These are phyloP conservation scores for Nymphaea thermarum DNA, from an alignment of 164 flowering plant genomes.

Conservation along the genomic window DNA sequence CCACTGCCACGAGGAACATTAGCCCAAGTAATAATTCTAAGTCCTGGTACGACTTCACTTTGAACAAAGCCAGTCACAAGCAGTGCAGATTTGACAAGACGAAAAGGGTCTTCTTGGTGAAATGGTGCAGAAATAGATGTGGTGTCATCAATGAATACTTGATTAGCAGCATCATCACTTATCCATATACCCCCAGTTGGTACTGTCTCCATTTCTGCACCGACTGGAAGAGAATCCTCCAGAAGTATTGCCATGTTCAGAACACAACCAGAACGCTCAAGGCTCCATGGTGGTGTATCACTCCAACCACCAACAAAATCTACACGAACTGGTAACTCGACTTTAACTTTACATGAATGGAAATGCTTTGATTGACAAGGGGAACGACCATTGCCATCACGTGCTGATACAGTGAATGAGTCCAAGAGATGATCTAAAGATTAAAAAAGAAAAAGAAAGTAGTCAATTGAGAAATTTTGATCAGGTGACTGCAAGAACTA, in stretches of 20 bases:
- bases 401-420: conserved; percentile 13
- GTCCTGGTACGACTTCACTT: conserved; percentile 32
- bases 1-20: conserved; percentile 98
- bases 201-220: conserved; percentile 65
- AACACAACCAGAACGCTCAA: conserved; percentile 96
- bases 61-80: conserved; percentile 65
- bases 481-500: not conserved
- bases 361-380: conserved; percentile 8
- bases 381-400: conserved; percentile 7
- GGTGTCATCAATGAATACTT: conserved; percentile 37
- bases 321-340: conserved; percentile 88
- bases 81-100: conserved; percentile 91
- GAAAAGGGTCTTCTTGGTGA: conserved; percentile 61
- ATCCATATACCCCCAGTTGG: conserved; percentile 35
- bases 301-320: conserved; percentile 99
- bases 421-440: conserved; percentile 31
- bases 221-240: conserved; percentile 78
- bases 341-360: conserved; percentile 32
- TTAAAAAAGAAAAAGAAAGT: not conserved
- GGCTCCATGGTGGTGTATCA: conserved; percentile 99
- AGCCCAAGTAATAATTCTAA: conserved; percentile 80
- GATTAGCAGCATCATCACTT: conserved; percentile 59
- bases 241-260: conserved; percentile 84
- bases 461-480: too few species aligned
- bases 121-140: conserved; percentile 62